Conservation (phyloP, 345 rosid genomes). For the Luvunga scandens region DNA sequence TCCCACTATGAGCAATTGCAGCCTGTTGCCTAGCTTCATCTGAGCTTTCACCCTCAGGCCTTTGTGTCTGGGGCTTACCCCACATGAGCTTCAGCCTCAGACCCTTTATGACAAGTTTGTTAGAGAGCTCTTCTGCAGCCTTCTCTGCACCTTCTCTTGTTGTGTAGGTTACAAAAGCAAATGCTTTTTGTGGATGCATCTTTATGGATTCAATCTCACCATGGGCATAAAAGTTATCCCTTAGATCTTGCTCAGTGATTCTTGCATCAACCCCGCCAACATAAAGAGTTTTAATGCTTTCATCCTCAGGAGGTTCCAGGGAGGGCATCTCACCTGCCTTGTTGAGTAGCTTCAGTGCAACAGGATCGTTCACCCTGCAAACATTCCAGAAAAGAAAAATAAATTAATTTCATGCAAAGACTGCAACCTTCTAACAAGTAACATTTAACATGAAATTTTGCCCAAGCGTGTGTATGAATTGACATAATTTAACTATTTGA, state of each 20-base stretch:
- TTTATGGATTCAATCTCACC: conserved; percentile 89
- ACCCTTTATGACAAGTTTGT: conserved; percentile 84
- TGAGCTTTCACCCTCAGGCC: conserved; percentile 61
- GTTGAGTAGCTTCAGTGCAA: conserved; percentile 82
- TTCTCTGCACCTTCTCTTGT: conserved; percentile 96
- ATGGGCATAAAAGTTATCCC: conserved; percentile 85
- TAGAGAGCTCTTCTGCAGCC: conserved; percentile 89
- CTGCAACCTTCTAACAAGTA: not conserved
- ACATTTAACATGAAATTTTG: not conserved
- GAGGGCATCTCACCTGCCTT: conserved; percentile 99
- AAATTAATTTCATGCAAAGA: not conserved
- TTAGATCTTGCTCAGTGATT: conserved; percentile 81
- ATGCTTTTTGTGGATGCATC: conserved; percentile 83
- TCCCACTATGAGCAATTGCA: conserved; percentile 62
- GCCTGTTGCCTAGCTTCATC: conserved; percentile 75
- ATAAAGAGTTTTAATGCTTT: conserved; percentile 84
- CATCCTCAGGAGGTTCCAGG: conserved; percentile 86
- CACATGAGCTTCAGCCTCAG: conserved; percentile 89
- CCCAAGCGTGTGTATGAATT: not conserved
- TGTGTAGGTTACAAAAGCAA: conserved; percentile 94
- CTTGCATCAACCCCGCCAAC: conserved; percentile 88
- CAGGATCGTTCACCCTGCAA: conserved; percentile 90
- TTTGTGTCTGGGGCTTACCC: conserved; percentile 93
- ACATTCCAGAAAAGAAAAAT: not conserved
- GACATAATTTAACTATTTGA: not conserved